Evolutionary conservation across 257 asterid genomes (phyloP), one percentile per base, ranked within the genome.

Genomic region (Mitragyna speciosa): DNA sequence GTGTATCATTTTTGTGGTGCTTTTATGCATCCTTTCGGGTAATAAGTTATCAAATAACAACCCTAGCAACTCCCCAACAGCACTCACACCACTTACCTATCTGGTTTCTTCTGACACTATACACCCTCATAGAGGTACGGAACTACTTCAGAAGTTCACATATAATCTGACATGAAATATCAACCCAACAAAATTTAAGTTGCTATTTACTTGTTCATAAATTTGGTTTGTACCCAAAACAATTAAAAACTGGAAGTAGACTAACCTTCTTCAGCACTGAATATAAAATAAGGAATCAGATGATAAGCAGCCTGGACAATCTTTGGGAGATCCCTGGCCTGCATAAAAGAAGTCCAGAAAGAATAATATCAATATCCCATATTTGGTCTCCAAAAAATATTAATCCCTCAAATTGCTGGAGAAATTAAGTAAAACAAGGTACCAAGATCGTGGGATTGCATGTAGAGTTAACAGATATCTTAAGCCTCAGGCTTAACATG

Each of bases 271-370:
- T 90, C 97, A 41, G 98, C 88, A 82, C 86, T 92, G 86, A 94
- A 92, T 81, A 92, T 92, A 80, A 96, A 92, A 85, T 90, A 94
- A 45, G 99, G 99, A 80, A 96, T 89, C 76, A 96, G 81, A 86
- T 65, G 94, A 88, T 94, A 94, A 78, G 83, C 97, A 80, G 93
- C 93, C 87, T 92, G 99, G 80, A 96, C 82, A 81, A 92, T 78
- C 89, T 84, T 92, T 14, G 97, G 92, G 65, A 96, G 98, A 92
- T 96, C 97, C 89, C 98, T 89, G 77, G 96, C 98, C 97, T 96
- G 96, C 88, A 87, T 82, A 82, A 41, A 65, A 64, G 26, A 45
- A 28, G n/a, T 76, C 71, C 47, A 28, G 70, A 68, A 56, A 69
- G 39, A 49, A 78, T 61, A 41, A 61, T 16, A n/a, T 33, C 48